phyloP scores from a whole-genome alignment of 2,329 filamentous ascomycete genomes.

The Orbilia javanica region DNA sequence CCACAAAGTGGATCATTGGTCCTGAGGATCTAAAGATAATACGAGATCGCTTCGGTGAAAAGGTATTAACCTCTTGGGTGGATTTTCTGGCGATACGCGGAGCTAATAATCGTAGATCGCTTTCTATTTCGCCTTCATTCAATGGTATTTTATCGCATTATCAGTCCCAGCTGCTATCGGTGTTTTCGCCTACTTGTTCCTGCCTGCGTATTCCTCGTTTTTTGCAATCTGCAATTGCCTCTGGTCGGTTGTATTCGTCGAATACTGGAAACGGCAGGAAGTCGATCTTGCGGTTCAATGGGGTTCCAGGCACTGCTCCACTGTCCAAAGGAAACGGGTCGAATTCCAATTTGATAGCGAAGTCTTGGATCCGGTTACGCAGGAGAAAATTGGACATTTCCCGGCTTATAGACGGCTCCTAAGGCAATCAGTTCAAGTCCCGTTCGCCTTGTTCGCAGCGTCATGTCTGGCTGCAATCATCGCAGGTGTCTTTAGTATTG shows the following conservation, averaged over 20 bases:
- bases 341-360: constrained; percentile 85
- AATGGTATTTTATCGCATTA: constrained; percentile 88
- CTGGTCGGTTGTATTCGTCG: constrained; percentile 91
- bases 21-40: constrained; percentile 78
- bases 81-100: background rate
- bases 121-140: constrained; percentile 95
- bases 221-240: constrained; percentile 83
- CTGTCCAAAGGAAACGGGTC: constrained; percentile 78
- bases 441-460: constrained; percentile 82
- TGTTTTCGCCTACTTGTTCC: constrained; percentile 80
- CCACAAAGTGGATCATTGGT: constrained; percentile 77
- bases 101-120: constrained; percentile 72
- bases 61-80: constrained; percentile 64
- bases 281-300: constrained; percentile 86
- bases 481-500: constrained; percentile 86
- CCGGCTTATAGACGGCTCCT: constrained; percentile 79
- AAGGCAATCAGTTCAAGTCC: constrained; percentile 83
- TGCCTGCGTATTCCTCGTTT: constrained; percentile 84
- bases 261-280: constrained; percentile 97
- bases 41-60: constrained; percentile 81
- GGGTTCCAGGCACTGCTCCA: constrained; percentile 86
- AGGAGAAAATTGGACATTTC: constrained; percentile 81
- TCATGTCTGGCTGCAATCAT: constrained; percentile 83
- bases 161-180: constrained; percentile 85
- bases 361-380: constrained; percentile 82